phyloP scores from a whole-genome alignment of 371 early-diverging fungal genomes.

The Mortierella polycephala region DNA sequence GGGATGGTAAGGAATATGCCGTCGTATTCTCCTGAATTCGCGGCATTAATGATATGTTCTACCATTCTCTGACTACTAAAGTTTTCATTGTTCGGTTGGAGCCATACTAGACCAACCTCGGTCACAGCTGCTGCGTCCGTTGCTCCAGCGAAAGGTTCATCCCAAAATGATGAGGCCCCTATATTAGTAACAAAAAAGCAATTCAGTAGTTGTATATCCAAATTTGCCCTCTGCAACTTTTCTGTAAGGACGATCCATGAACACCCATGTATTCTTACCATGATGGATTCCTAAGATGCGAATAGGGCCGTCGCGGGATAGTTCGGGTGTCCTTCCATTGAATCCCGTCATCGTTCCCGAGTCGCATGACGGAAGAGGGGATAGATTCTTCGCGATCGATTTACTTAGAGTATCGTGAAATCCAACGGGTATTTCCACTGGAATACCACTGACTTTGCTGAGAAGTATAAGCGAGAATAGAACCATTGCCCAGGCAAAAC shows the following conservation, averaged over 20 bases:
- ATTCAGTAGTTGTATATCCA: not conserved
- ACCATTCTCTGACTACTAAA: slow-evolving; percentile 52
- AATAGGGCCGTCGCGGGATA: slow-evolving; percentile 37
- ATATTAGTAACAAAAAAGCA: not conserved
- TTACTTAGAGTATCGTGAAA: not conserved
- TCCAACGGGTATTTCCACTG: not conserved
- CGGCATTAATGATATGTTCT: slow-evolving; percentile 49
- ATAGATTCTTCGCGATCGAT: slow-evolving; percentile 23
- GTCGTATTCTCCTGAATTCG: slow-evolving; percentile 45
- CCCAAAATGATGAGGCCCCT: slow-evolving; percentile 54
- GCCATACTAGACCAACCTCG: slow-evolving; percentile 57
- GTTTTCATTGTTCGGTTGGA: slow-evolving; percentile 39
- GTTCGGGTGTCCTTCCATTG: slow-evolving; percentile 20
- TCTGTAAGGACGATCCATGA: not conserved
- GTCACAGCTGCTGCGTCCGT: slow-evolving; percentile 58
- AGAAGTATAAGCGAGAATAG: not conserved
- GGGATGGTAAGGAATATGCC: slow-evolving; percentile 62
- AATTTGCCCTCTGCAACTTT: not conserved
- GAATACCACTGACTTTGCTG: not conserved
- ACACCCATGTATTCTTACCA: slow-evolving; percentile 20
- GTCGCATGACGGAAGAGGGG: slow-evolving; percentile 22
- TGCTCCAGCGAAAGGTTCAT: slow-evolving; percentile 56
- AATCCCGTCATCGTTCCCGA: slow-evolving; percentile 28
- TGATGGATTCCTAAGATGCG: slow-evolving; percentile 32
- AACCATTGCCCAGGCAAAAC: not conserved